Evolutionary conservation across 345 rosid species (phyloP), one percentile per base, ranked within the genome.

Genomic region (Microcos paniculata): DNA sequence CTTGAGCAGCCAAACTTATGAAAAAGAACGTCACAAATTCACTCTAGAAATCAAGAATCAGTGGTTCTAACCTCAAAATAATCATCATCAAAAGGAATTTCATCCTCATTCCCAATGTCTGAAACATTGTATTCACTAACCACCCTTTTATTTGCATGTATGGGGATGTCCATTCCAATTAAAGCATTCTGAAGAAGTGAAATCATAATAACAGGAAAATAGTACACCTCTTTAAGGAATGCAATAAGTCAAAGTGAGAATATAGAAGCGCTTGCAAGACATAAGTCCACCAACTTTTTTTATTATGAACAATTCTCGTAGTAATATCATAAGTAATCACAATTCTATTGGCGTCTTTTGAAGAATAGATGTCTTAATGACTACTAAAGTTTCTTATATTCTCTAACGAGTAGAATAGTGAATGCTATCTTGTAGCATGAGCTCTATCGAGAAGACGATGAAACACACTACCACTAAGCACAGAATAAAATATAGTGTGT

Each of bases 111-210:
- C 61, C 79, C 88, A 72, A 82, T 70, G 58, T 87, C 88, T 55
- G 84, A 89, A 75, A 80, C 63, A 80, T 84, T 85, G 42, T 84
- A 80, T 64, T 87, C 94, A 76, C 77, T 88, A 65, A 78, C 84
- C 71, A 82, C 76, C 82, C 81, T 79, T 76, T 80, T 58, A 80
- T 87, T 88, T 78, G 87, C 88, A 59, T 87, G 90, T 43, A 82
- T 73, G 10, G 89, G 88, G 56, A 90, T 86, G 85, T 90, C 93
- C 90, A 91, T 93, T 73, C 96, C 99, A 58, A 95, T 85, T 80
- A 87, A 84, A 68, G 83, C 96, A 85, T 89, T 93, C 98, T 95
- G 90, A 72, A 62, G 78, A 51, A 70, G 72, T 52, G 61, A 28
- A 43, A 78, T 52, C n/a, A 53, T 53, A 12, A 71, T 30, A 65